Conservation (phyloP, 1,284 basidiomycete genomes). For the Papiliotrema laurentii region DNA sequence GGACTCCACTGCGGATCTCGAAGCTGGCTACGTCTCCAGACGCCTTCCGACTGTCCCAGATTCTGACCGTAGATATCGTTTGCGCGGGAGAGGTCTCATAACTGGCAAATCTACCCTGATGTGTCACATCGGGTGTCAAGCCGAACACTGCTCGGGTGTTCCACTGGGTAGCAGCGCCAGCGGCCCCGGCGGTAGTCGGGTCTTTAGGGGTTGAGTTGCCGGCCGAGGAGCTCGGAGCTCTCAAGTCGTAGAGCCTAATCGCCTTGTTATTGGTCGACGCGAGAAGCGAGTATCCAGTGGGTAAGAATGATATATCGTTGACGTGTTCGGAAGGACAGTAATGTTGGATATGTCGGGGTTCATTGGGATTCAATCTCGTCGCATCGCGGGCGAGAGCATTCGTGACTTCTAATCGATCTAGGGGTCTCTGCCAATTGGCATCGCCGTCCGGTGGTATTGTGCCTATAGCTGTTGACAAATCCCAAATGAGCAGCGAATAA, state of each 20-base stretch:
- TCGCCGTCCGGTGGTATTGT: slow-evolving; percentile 16
- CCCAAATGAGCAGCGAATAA: slow-evolving; percentile 45
- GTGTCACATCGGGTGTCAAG: slow-evolving; percentile 27
- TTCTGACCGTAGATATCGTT: slow-evolving; percentile 25
- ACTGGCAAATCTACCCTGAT: slow-evolving; percentile 32
- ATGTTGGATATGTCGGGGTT: slow-evolving; percentile 41
- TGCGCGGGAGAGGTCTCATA: slow-evolving; percentile 27
- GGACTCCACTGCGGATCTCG: slow-evolving; percentile 25
- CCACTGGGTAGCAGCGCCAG: slow-evolving; percentile 19
- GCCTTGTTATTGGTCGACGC: slow-evolving; percentile 36
- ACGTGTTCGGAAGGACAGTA: slow-evolving; percentile 43
- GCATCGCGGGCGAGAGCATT: slow-evolving; percentile 16
- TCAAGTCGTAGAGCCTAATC: slow-evolving; percentile 39
- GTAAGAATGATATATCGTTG: slow-evolving; percentile 33
- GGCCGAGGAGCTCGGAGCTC: slow-evolving; percentile 18
- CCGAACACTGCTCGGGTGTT: slow-evolving; percentile 35
- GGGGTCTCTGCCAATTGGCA: slow-evolving; percentile 20
- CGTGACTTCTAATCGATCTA: slow-evolving; percentile 26
- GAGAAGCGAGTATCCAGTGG: slow-evolving; percentile 19
- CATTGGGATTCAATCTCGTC: slow-evolving; percentile 8
- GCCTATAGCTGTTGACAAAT: slow-evolving; percentile 33
- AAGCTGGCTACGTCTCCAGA: slow-evolving; percentile 31
- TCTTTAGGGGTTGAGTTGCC: neutral
- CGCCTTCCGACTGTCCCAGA: slow-evolving; percentile 42
- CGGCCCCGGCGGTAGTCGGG: neutral